These are phyloP conservation scores for Noccaea caerulescens DNA, from an alignment of 345 rosid species.

Conservation along the genomic window DNA sequence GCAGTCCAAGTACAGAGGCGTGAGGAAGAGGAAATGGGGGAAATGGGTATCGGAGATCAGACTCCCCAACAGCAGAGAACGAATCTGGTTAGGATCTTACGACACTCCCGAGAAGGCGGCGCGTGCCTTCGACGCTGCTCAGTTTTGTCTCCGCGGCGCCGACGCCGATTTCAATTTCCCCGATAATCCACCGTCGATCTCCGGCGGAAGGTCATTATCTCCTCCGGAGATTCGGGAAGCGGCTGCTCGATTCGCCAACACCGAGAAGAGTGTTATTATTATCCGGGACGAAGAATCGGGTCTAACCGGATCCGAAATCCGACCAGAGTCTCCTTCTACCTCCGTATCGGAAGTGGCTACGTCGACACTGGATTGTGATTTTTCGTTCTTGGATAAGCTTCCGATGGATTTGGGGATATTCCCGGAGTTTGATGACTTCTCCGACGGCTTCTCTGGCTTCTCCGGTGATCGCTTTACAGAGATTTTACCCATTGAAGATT, in stretches of 20 bases:
- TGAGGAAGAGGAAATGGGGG: slow-evolving; percentile 90
- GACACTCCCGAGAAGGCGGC: slow-evolving; percentile 82
- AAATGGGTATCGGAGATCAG: slow-evolving; percentile 91
- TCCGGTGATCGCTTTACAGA: slow-evolving; percentile 22
- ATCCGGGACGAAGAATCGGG: slow-evolving; percentile 10
- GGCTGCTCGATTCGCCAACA: slow-evolving; percentile 60
- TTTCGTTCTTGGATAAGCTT: slow-evolving; percentile 40
- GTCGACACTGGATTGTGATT: slow-evolving; percentile 38
- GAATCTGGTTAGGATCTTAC: slow-evolving; percentile 89
- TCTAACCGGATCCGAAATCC: slow-evolving; percentile 42
- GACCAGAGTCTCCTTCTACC: slow-evolving; percentile 54
- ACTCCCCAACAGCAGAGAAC: slow-evolving; percentile 74
- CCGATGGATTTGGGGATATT: slow-evolving; percentile 54
- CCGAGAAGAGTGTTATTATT: background rate
- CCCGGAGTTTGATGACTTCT: slow-evolving; percentile 59
- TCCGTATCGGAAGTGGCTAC: slow-evolving; percentile 49
- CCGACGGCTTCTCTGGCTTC: slow-evolving; percentile 34
- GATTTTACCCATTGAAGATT: slow-evolving; percentile 33
- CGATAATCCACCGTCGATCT: slow-evolving; percentile 62
- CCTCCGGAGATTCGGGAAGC: slow-evolving; percentile 63
- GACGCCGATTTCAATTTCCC: slow-evolving; percentile 74
- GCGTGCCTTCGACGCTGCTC: slow-evolving; percentile 85
- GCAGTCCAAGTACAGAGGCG: slow-evolving; percentile 70
- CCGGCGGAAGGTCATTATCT: slow-evolving; percentile 54
- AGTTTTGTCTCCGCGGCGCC: slow-evolving; percentile 73